A percentile compares a stretch with the other conserved stretches of the same genome.
phyloP scores from a whole-genome alignment of 352 stramenopile species.

The Phytopythium mirpurense region DNA sequence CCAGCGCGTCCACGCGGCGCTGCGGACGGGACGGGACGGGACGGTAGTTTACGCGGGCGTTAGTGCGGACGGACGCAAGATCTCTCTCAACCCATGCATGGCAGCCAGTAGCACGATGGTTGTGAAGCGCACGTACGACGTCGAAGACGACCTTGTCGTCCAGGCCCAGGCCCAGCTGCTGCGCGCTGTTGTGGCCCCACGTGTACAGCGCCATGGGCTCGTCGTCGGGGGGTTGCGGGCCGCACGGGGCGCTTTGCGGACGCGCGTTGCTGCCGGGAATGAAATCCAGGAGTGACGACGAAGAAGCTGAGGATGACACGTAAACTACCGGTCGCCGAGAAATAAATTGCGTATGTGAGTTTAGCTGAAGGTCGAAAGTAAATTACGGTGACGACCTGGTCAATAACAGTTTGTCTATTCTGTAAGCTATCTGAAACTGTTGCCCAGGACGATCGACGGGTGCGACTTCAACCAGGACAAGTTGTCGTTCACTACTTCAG shows the following conservation, averaged over 20 bases:
- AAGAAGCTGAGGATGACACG: not conserved
- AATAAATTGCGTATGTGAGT: too few species aligned
- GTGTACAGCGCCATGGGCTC: constrained; percentile 63
- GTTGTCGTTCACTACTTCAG: too few species aligned
- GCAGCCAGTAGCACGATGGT: too few species aligned
- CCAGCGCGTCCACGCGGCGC: constrained; percentile 49
- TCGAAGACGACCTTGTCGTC: constrained; percentile 55
- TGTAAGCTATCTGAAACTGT: too few species aligned
- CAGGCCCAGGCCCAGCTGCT: constrained; percentile 60
- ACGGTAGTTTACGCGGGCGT: constrained; percentile 2
- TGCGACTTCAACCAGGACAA: too few species aligned
- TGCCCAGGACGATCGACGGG: too few species aligned
- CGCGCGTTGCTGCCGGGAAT: too few species aligned
- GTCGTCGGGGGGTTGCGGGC: not conserved
- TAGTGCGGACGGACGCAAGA: not conserved
- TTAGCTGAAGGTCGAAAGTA: too few species aligned
- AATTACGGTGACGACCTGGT: too few species aligned
- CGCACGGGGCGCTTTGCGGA: not conserved
- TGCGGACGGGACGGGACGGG: constrained; percentile 11
- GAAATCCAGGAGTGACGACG: too few species aligned
- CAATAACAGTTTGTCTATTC: too few species aligned
- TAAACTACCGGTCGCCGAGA: not conserved
- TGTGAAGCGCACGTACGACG: constrained; percentile 25
- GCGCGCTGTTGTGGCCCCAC: constrained; percentile 66
- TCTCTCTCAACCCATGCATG: not conserved